Conservation (phyloP, 768 basidiomycete genomes). For the Guyanaporus albipodus region DNA sequence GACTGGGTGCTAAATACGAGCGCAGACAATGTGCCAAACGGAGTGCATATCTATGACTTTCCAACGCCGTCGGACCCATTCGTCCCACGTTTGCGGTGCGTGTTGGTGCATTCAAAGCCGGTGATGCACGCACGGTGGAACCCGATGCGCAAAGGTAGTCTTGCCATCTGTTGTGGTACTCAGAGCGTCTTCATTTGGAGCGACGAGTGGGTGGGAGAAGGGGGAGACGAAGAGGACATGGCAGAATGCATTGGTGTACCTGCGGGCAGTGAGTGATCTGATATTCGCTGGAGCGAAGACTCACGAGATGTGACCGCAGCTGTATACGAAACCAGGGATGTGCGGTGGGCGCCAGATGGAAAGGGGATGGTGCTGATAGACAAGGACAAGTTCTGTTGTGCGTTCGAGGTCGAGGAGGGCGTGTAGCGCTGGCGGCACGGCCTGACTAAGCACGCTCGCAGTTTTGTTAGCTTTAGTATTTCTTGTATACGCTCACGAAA, state of each 20-base stretch:
- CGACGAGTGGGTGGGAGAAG: conserved; percentile 70
- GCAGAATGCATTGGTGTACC: conserved; percentile 91
- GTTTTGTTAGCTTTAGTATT: too few species aligned
- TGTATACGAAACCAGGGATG: conserved; percentile 64
- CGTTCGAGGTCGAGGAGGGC: conserved; percentile 66
- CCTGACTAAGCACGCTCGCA: conserved; percentile 28
- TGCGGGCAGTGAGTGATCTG: conserved; percentile 54
- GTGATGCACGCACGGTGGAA: conserved; percentile 77
- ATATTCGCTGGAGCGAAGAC: neutral
- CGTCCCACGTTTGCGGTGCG: conserved; percentile 56
- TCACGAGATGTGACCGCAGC: conserved; percentile 36
- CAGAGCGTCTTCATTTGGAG: conserved; percentile 76
- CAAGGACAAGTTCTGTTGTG: conserved; percentile 80
- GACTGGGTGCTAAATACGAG: neutral
- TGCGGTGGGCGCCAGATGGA: conserved; percentile 84
- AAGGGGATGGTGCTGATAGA: conserved; percentile 74
- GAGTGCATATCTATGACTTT: conserved; percentile 69
- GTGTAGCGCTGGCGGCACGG: neutral
- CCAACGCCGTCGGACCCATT: conserved; percentile 56
- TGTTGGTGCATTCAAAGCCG: conserved; percentile 61
- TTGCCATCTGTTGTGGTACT: conserved; percentile 64
- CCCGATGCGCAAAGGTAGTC: conserved; percentile 69
- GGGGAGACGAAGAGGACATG: conserved; percentile 63
- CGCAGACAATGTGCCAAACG: conserved; percentile 59
- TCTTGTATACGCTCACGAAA: too few species aligned